Conservation (phyloP, 331 rosid species). For the Acacia pycnantha region DNA sequence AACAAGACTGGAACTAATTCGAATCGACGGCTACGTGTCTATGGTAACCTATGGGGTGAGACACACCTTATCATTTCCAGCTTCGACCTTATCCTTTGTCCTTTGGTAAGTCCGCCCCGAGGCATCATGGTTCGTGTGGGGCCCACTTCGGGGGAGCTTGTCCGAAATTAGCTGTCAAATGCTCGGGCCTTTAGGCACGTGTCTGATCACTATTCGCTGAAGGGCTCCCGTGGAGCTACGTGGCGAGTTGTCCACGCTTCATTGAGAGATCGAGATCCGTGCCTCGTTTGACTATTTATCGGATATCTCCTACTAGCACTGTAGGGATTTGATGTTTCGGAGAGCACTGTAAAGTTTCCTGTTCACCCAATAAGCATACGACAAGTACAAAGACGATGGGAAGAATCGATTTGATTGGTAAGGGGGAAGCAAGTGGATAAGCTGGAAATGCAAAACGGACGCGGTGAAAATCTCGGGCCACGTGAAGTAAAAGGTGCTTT, state of each 20-base stretch:
- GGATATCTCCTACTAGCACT: constrained; percentile 26
- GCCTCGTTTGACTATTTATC: constrained; percentile 33
- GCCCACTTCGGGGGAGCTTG: constrained; percentile 35
- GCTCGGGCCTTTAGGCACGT: not conserved
- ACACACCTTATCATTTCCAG: not conserved
- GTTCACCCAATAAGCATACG: accelerated
- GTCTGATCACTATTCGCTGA: accelerated
- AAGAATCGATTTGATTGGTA: not conserved
- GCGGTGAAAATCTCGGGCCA: constrained; percentile 9
- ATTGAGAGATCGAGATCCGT: constrained; percentile 25
- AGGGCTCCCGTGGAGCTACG: not conserved
- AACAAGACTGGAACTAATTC: not conserved
- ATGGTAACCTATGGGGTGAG: not conserved
- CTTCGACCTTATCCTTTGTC: constrained; percentile 45
- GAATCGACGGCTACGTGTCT: not conserved
- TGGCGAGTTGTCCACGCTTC: constrained; percentile 20
- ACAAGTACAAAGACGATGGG: not conserved
- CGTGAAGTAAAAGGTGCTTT: constrained; percentile 4
- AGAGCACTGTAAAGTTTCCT: not conserved
- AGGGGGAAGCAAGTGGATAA: not conserved
- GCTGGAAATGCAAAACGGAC: not conserved
- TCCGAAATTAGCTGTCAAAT: constrained; percentile 34
- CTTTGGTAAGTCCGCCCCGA: constrained; percentile 44
- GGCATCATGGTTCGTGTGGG: constrained; percentile 27
- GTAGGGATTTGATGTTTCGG: not conserved